Conservation (phyloP, 441 rosid genomes). For the Raphanus hybrid region DNA sequence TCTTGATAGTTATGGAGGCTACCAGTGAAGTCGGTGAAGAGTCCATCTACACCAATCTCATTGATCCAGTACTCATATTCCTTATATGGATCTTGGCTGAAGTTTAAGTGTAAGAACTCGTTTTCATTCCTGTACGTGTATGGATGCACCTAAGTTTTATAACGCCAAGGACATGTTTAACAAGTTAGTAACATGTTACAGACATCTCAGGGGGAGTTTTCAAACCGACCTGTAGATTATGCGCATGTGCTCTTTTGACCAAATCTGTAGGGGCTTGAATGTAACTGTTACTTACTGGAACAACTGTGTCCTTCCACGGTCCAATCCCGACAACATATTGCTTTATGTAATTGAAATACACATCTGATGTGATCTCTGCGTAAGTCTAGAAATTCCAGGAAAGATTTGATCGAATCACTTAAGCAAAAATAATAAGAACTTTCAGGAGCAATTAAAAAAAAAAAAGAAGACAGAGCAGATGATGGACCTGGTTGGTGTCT, state of each 20-base stretch:
- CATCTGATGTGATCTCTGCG: conserved; percentile 79
- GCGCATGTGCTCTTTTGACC: conserved; percentile 76
- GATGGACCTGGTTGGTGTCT: conserved; percentile 79
- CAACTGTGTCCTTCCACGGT: conserved; percentile 88
- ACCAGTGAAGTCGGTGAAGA: conserved; percentile 91
- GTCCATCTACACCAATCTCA: conserved; percentile 85
- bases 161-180: conserved; percentile 19
- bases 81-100: conserved; percentile 77
- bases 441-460: not conserved
- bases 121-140: conserved; percentile 87
- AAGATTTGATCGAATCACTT: not conserved
- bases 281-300: conserved; percentile 58
- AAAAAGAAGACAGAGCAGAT: conserved; percentile 5
- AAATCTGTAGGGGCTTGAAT: conserved; percentile 70
- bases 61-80: conserved; percentile 88
- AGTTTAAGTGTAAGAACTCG: conserved; percentile 61
- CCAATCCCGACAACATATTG: conserved; percentile 81
- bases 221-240: conserved; percentile 59
- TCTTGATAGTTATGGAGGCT: conserved; percentile 78
- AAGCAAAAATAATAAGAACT: not conserved
- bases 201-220: not conserved
- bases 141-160: conserved; percentile 77
- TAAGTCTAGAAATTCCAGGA: conserved; percentile 41
- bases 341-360: conserved; percentile 67
- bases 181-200: conserved; percentile 12